phyloP scores from a whole-genome alignment of 2,329 filamentous ascomycete species.

The Trichoderma sp. region DNA sequence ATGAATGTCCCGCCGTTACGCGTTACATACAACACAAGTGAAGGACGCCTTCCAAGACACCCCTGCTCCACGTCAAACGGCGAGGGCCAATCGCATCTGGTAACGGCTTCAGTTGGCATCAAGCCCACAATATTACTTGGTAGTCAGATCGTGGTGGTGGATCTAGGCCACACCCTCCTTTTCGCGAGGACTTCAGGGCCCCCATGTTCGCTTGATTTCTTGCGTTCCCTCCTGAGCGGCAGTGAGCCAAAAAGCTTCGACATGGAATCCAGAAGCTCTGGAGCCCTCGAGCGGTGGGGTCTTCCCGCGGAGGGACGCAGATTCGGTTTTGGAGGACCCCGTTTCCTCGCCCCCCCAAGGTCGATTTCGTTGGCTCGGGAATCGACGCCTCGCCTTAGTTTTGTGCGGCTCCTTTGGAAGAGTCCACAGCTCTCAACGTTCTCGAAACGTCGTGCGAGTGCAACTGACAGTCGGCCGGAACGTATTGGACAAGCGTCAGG shows the following conservation, averaged over 20 bases:
- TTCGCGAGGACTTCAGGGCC: slow-evolving; percentile 18
- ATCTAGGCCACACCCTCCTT: slow-evolving; percentile 26
- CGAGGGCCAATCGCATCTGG: slow-evolving; percentile 24
- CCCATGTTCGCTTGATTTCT: slow-evolving; percentile 23
- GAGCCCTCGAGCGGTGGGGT: slow-evolving; percentile 32
- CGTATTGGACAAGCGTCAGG: slow-evolving; percentile 5
- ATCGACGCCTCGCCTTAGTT: slow-evolving; percentile 27
- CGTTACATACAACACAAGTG: slow-evolving; percentile 4
- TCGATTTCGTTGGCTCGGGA: slow-evolving; percentile 27
- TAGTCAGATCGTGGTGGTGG: slow-evolving; percentile 33
- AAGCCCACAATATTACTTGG: slow-evolving; percentile 29
- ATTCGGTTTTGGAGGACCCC: slow-evolving; percentile 26
- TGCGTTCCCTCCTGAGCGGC: slow-evolving; percentile 29
- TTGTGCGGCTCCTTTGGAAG: slow-evolving; percentile 22
- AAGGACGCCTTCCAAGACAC: slow-evolving; percentile 12
- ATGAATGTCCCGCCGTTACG: slow-evolving; percentile 2
- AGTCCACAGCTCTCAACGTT: not conserved
- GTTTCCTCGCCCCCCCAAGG: slow-evolving; percentile 28
- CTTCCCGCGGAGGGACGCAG: slow-evolving; percentile 31
- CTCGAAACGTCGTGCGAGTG: not conserved
- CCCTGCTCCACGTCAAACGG: slow-evolving; percentile 16
- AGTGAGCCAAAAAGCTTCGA: slow-evolving; percentile 33
- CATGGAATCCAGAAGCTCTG: slow-evolving; percentile 33
- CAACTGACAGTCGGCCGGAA: slow-evolving; percentile 1
- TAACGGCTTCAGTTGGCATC: slow-evolving; percentile 25